Percentiles rank a stretch among this genome's conserved stretches.
These are phyloP conservation scores for Porcisia hertigi DNA, from an alignment of 208 protist species.

Conservation along the genomic window DNA sequence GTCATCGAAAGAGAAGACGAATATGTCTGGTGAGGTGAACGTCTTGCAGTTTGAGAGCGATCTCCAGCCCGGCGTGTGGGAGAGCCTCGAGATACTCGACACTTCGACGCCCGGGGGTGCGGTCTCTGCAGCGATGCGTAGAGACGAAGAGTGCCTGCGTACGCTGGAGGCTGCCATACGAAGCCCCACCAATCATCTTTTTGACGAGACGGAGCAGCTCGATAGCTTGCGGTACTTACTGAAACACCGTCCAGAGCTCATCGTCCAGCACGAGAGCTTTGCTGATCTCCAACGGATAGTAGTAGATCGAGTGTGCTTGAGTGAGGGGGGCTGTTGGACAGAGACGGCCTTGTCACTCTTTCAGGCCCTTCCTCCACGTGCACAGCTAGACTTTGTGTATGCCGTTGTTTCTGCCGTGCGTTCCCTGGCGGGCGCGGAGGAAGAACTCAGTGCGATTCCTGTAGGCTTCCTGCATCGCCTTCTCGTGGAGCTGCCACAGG, in stretches of 20 bases:
- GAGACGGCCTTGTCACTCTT: slow-evolving; percentile 23
- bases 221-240: slow-evolving; percentile 23
- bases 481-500: slow-evolving; percentile 26
- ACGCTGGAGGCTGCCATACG: slow-evolving; percentile 1
- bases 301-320: slow-evolving; percentile 2
- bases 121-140: slow-evolving; percentile 6
- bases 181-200: background rate
- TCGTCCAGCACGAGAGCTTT: slow-evolving; percentile 16
- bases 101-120: background rate
- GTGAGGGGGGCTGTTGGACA: slow-evolving; percentile 4
- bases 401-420: background rate
- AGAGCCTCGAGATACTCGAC: slow-evolving; percentile 18
- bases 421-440: background rate
- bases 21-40: slow-evolving; percentile 16
- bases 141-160: slow-evolving; percentile 22
- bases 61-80: slow-evolving; percentile 15
- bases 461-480: slow-evolving; percentile 27
- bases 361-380: slow-evolving; percentile 9
- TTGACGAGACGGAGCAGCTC: background rate
- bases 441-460: background rate
- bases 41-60: slow-evolving; percentile 27
- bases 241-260: slow-evolving; percentile 22
- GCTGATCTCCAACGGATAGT: slow-evolving; percentile 14
- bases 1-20: background rate
- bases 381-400: slow-evolving; percentile 27